These are phyloP conservation scores for Cyberlindnera amylophila DNA, from an alignment of 805 yeast species.

Conservation along the genomic window DNA sequence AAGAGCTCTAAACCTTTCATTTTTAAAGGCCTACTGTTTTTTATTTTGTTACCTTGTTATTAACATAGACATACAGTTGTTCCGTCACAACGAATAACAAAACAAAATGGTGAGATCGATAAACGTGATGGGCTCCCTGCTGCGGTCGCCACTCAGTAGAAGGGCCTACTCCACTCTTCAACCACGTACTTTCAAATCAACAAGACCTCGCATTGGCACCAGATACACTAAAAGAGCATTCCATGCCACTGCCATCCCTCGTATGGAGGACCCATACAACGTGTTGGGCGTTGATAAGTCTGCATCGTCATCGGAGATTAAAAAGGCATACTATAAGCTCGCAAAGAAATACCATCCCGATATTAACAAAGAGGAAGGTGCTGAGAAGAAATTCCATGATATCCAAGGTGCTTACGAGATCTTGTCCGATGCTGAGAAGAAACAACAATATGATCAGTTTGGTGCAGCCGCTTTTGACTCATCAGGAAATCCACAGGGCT, in stretches of 20 bases:
- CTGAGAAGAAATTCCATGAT: conserved; percentile 86
- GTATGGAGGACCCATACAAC: conserved; percentile 71
- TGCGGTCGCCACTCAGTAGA: conserved; percentile 8
- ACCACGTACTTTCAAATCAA: not conserved
- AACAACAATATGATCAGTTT: conserved; percentile 85
- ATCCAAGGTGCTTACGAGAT: conserved; percentile 94
- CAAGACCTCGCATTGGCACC: not conserved
- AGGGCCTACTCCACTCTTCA: conserved; percentile 9
- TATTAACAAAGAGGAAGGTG: conserved; percentile 84
- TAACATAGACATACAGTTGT: no score
- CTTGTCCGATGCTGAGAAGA: conserved; percentile 77
- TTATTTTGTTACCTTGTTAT: not conserved
- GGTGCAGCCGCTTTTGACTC: conserved; percentile 83
- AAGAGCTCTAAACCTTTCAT: not conserved
- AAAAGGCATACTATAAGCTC: conserved; percentile 87
- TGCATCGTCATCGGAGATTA: conserved; percentile 81
- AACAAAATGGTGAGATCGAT: conserved; percentile 8
- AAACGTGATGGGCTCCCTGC: conserved; percentile 2
- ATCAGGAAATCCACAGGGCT: conserved; percentile 47
- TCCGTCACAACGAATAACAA: not conserved
- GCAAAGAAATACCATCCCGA: conserved; percentile 97
- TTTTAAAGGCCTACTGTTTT: not conserved
- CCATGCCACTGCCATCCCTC: conserved; percentile 36
- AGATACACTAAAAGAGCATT: conserved; percentile 27
- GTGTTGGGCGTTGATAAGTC: conserved; percentile 69